Base-by-base conservation (phyloP, 345 rosid species). In the Populus simonii region DNA sequence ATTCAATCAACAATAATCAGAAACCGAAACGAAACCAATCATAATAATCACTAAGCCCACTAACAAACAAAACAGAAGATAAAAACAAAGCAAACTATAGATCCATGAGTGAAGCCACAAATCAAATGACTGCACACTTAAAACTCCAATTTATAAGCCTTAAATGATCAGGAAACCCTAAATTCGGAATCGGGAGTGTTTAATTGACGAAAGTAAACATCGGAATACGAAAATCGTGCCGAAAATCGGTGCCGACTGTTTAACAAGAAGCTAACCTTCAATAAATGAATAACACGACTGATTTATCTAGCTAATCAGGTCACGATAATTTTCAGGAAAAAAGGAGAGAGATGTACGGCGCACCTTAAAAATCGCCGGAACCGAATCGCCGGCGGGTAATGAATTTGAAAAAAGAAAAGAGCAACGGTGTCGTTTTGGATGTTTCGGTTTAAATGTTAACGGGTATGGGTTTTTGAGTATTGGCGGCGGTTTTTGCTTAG, bases 321-420 rank as follows among this genome's bases (percentile, higher is more conserved):
- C 79, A 49, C 79, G 9, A 15, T 11, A 85, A 31, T 27, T 39
- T 75, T 61, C 49, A 20, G 43, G 51, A 27, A 73, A 41, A 68
- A 72, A 41, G 74, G 75, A 85, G 70, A 73, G 35, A 76, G 83
- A 75, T 29, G 86, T 83, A 81, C 77, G 71, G 84, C 89, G 85
- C 90, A 79, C 85, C 86, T 84, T 73, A 69, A 59, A 43, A 82
- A 85, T 86, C 88, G 88, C 91, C 93, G 91, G 92, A 66, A 85
- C 71, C 62, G 74, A 70, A 78, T 75, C 83, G 76, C 87, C 83
- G 84, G 83, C 78, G 66, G 83, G 74, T 70, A 80, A 83, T 70
- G 66, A 45, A 33, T 23, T 73, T 71, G 9, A 6, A 39, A 79
- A 55, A 47, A 9, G 25, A 72, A 70, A 63, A 41, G 72, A 63